Percentiles rank a stretch among this genome's conserved stretches.
These are phyloP conservation scores for Camptophora hylomeconis DNA, from an alignment of 2,329 filamentous ascomycete genomes.

Conservation along the genomic window DNA sequence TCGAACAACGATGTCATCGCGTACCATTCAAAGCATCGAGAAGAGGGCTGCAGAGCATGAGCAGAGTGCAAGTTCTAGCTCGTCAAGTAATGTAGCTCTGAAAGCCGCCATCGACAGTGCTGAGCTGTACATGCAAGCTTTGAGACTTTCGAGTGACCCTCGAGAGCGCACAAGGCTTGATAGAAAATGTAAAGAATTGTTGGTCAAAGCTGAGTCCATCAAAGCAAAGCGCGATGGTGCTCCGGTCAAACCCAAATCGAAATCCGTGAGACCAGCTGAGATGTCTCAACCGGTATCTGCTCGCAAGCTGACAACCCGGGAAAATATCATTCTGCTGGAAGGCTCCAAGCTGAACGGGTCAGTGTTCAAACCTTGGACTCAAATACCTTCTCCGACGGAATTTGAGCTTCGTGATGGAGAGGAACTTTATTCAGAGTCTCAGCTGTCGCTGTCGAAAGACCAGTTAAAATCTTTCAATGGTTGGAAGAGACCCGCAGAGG, in stretches of 20 bases:
- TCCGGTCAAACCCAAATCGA: neutral
- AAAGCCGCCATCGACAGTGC: constrained; percentile 62
- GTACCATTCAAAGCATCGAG: too few species aligned
- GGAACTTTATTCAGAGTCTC: constrained; percentile 51
- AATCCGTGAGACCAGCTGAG: constrained; percentile 13
- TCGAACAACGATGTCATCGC: too few species aligned
- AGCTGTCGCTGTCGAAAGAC: constrained; percentile 58
- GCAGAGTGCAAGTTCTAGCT: too few species aligned
- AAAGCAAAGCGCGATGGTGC: constrained; percentile 35
- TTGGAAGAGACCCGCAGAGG: constrained; percentile 67
- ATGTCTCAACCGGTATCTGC: constrained; percentile 28
- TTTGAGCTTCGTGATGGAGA: constrained; percentile 45
- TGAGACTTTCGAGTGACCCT: constrained; percentile 47
- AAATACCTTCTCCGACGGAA: constrained; percentile 43
- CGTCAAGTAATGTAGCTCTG: constrained; percentile 54
- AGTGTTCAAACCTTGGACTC: constrained; percentile 75
- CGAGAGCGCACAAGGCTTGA: constrained; percentile 54
- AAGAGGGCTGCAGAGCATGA: constrained; percentile 7
- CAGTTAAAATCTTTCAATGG: constrained; percentile 66
- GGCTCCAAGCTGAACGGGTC: constrained; percentile 71
- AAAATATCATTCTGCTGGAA: constrained; percentile 64
- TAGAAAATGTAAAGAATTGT: constrained; percentile 54
- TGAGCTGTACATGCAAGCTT: constrained; percentile 69
- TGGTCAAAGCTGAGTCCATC: constrained; percentile 61
- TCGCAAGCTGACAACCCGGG: constrained; percentile 51